A percentile compares a stretch with the other conserved stretches of the same genome.
These are phyloP conservation scores for Metschnikowia orientalis DNA, from an alignment of 805 yeast genomes.

Conservation along the genomic window DNA sequence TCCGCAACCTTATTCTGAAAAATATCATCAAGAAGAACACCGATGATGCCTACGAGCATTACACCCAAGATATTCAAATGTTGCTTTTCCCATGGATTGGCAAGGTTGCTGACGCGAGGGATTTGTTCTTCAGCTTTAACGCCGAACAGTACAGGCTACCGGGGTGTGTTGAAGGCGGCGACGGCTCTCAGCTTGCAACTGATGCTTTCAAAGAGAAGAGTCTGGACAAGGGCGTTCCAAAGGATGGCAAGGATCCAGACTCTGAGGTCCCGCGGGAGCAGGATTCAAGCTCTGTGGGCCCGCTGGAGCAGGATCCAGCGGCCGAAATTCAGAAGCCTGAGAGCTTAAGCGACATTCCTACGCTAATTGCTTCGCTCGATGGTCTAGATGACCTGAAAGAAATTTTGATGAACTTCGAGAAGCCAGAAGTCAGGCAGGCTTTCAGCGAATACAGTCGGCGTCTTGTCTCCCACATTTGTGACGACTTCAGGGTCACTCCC, in stretches of 20 bases:
- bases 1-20: slow-evolving; percentile 46
- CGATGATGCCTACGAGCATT: slow-evolving; percentile 42
- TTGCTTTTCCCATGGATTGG: slow-evolving; percentile 65
- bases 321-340: neutral
- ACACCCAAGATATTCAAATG: slow-evolving; percentile 55
- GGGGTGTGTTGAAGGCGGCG: neutral
- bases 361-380: slow-evolving; percentile 7
- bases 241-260: no score
- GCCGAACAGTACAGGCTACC: slow-evolving; percentile 12
- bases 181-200: no score
- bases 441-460: slow-evolving; percentile 10
- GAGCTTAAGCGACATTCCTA: slow-evolving; percentile 3
- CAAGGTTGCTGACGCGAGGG: slow-evolving; percentile 56
- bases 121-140: slow-evolving; percentile 43
- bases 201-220: no score
- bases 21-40: slow-evolving; percentile 37
- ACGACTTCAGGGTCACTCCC: slow-evolving; percentile 8
- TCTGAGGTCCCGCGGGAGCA: no score
- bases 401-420: slow-evolving; percentile 2
- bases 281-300: no score
- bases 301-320: slow-evolving; percentile 1
- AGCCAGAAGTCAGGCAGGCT: slow-evolving; percentile 8
- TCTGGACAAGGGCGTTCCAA: no score
- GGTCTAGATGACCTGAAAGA: slow-evolving; percentile 6
- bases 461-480: slow-evolving; percentile 10